These are phyloP conservation scores for Trypanosoma avium DNA, from an alignment of 208 protist genomes.

Conservation along the genomic window DNA sequence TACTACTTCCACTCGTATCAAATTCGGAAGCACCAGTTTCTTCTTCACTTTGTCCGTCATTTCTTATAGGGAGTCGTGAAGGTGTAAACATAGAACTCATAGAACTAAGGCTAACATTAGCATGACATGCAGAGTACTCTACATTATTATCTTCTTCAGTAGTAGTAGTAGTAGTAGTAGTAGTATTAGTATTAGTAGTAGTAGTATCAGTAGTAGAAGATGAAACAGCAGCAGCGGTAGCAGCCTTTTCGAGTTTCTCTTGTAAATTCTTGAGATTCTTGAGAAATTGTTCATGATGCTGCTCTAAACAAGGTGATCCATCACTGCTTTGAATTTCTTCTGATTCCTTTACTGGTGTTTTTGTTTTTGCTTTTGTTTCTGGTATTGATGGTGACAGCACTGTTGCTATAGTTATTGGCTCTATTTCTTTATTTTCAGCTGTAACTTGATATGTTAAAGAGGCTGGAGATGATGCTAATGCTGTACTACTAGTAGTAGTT, in stretches of 20 bases:
- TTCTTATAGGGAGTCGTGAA: background rate
- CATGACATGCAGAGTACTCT: background rate
- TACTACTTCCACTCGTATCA: slow-evolving; percentile 20
- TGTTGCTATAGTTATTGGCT: background rate
- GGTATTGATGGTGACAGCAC: background rate
- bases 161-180: too few relatives aligned
- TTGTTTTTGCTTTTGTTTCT: background rate
- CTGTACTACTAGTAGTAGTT: too few relatives aligned
- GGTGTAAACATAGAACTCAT: slow-evolving; percentile 15
- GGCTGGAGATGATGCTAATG: too few relatives aligned
- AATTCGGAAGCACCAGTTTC: slow-evolving; percentile 11
- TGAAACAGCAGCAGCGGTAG: background rate
- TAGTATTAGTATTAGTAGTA: too few relatives aligned
- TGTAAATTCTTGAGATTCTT: slow-evolving; percentile 15
- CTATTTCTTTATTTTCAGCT: background rate
- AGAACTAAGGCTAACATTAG: slow-evolving; percentile 23
- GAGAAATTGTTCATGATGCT: slow-evolving; percentile 27
- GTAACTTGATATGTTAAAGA: too few relatives aligned
- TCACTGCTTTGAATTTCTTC: background rate
- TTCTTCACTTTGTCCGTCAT: background rate
- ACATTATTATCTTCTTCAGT: too few relatives aligned
- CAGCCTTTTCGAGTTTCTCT: slow-evolving; percentile 14
- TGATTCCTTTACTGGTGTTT: background rate
- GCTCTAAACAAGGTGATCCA: background rate
- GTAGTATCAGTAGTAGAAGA: too few relatives aligned